Evolutionary conservation across 768 basidiomycete genomes (phyloP).

Genomic region (Pholiota microspora): DNA sequence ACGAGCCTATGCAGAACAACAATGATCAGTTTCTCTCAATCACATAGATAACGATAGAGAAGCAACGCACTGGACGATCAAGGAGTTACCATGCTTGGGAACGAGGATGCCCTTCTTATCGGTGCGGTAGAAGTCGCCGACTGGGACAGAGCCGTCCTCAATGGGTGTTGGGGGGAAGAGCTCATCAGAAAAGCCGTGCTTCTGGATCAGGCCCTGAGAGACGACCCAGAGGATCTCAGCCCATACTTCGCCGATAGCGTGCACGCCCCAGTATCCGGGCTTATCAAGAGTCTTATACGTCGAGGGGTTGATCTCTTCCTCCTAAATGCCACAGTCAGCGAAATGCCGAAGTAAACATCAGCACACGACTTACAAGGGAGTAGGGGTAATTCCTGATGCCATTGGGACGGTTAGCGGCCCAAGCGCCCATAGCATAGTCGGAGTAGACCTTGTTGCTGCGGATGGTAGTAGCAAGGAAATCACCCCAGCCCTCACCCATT

Average conservation of each 20-base stretch:
- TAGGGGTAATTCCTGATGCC: constrained; percentile 92
- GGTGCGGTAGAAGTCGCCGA: constrained; percentile 69
- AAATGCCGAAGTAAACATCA: neutral
- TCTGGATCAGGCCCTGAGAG: constrained; percentile 68
- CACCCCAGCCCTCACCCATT: constrained; percentile 99
- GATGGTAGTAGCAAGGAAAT: constrained; percentile 86
- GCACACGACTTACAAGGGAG: constrained; percentile 48
- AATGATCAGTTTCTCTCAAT: neutral
- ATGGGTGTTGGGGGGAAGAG: constrained; percentile 80
- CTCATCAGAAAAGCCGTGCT: constrained; percentile 76
- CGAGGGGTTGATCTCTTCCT: constrained; percentile 78
- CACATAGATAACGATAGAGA: neutral
- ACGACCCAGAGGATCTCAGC: constrained; percentile 87
- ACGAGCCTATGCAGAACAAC: constrained; percentile 52
- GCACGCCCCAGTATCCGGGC: constrained; percentile 92
- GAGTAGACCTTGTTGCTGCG: constrained; percentile 72
- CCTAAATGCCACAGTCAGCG: constrained; percentile 24
- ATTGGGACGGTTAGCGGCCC: constrained; percentile 76
- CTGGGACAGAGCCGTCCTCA: constrained; percentile 60
- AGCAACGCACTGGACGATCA: constrained; percentile 62
- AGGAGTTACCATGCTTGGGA: constrained; percentile 90
- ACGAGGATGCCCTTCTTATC: constrained; percentile 59
- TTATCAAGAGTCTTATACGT: constrained; percentile 94
- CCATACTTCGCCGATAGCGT: constrained; percentile 95
- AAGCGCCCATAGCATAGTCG: constrained; percentile 90